Conservation (phyloP, 805 yeast genomes). For the Schwanniomyces yamadae region DNA sequence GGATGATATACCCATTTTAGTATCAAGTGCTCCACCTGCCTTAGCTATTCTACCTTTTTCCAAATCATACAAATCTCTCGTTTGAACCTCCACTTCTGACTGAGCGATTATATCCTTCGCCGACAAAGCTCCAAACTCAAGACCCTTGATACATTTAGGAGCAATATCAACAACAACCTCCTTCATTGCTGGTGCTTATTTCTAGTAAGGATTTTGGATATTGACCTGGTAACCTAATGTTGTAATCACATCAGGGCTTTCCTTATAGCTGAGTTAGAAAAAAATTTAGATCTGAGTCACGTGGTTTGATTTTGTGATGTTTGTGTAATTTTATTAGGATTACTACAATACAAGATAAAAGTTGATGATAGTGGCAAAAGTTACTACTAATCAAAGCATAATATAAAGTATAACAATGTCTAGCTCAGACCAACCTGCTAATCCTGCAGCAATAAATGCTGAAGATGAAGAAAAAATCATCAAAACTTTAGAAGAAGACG, state of each 20-base stretch:
- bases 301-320: not conserved
- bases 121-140: conserved; percentile 90
- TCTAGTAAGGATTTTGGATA: not conserved
- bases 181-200: conserved; percentile 27
- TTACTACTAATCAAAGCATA: no score
- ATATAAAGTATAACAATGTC: conserved; percentile 1
- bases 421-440: not conserved
- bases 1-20: conserved; percentile 91
- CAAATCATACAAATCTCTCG: conserved; percentile 88
- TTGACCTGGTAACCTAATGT: no score
- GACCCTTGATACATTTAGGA: conserved; percentile 86
- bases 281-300: conserved; percentile 4
- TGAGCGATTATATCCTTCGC: conserved; percentile 89
- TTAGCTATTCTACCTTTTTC: conserved; percentile 87
- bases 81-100: conserved; percentile 89
- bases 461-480: conserved; percentile 42
- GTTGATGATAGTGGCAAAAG: no score
- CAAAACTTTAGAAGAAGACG: conserved; percentile 89
- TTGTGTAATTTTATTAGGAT: conserved; percentile 1
- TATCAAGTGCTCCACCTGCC: conserved; percentile 83
- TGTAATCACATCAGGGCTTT: no score
- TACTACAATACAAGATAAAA: no score
- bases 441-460: conserved; percentile 1
- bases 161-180: conserved; percentile 69
- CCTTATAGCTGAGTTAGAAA: conserved; percentile 1